phyloP scores from a whole-genome alignment of 2,329 filamentous ascomycete genomes.

The Pseudogymnoascus sp. region DNA sequence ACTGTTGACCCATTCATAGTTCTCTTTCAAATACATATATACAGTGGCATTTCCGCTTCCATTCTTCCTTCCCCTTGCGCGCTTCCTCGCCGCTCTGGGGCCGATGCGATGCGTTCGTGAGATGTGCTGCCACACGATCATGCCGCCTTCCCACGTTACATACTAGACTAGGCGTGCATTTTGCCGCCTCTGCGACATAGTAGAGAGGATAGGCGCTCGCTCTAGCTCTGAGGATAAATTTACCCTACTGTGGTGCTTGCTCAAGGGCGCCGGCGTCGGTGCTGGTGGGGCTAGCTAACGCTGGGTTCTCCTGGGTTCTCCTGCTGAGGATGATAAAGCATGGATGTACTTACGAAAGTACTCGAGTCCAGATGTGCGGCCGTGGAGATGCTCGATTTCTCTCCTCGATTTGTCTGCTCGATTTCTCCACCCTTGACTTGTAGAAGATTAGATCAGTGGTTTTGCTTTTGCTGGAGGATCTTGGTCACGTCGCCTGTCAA shows the following conservation, averaged over 20 bases:
- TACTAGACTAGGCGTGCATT: neutral
- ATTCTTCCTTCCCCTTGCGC: neutral
- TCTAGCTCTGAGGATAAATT: neutral
- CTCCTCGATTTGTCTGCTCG: no score
- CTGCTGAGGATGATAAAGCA: neutral
- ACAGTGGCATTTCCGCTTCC: neutral
- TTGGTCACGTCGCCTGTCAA: neutral
- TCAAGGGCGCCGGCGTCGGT: neutral
- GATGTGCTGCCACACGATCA: neutral
- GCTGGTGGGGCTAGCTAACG: neutral
- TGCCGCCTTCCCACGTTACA: constrained; percentile 3
- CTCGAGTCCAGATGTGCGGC: neutral
- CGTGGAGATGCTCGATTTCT: no score
- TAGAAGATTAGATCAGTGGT: neutral
- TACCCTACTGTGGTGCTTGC: neutral
- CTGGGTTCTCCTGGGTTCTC: neutral
- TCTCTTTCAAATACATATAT: neutral
- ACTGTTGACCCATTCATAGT: neutral
- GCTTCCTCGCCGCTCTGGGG: neutral
- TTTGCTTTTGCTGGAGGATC: neutral
- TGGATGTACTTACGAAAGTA: neutral
- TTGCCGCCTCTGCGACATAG: neutral
- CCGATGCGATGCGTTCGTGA: neutral
- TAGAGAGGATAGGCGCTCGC: neutral
- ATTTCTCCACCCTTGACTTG: neutral